phyloP scores from a whole-genome alignment of 1,284 basidiomycete species.

The Papiliotrema fonsecae region DNA sequence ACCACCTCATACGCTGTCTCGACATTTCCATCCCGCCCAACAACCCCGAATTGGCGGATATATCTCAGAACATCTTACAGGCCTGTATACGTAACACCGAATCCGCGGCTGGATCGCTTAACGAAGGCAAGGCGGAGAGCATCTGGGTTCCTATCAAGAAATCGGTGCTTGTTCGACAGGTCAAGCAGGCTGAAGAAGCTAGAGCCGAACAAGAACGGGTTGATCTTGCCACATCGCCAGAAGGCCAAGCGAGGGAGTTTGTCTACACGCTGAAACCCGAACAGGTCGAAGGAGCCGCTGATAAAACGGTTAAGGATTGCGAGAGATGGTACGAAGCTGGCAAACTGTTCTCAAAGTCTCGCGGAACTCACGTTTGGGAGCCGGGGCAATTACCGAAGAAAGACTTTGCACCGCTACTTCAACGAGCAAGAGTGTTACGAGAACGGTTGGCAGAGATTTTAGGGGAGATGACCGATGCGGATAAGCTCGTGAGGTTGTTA shows the following conservation, averaged over 20 bases:
- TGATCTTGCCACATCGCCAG: slow-evolving; percentile 31
- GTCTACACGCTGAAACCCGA: slow-evolving; percentile 53
- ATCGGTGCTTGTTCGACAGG: slow-evolving; percentile 46
- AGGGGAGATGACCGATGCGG: slow-evolving; percentile 57
- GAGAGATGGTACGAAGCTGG: slow-evolving; percentile 34
- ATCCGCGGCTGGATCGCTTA: slow-evolving; percentile 39
- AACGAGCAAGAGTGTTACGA: slow-evolving; percentile 55
- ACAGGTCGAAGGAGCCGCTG: slow-evolving; percentile 55
- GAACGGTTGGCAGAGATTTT: slow-evolving; percentile 60
- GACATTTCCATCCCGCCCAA: slow-evolving; percentile 89
- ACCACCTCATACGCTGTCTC: slow-evolving; percentile 80
- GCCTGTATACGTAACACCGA: slow-evolving; percentile 89
- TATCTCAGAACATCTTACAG: slow-evolving; percentile 50
- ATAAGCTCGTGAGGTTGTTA: slow-evolving; percentile 61
- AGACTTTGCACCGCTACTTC: slow-evolving; percentile 45
- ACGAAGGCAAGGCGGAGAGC: slow-evolving; percentile 21
- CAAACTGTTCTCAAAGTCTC: slow-evolving; percentile 2
- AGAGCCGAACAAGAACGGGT: slow-evolving; percentile 38
- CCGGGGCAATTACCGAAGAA: slow-evolving; percentile 39
- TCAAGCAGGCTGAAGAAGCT: slow-evolving; percentile 45
- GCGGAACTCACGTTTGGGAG: slow-evolving; percentile 33
- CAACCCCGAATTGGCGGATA: slow-evolving; percentile 74
- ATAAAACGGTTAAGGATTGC: slow-evolving; percentile 47
- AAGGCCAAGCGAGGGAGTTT: slow-evolving; percentile 41
- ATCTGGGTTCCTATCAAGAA: slow-evolving; percentile 52